phyloP scores from a whole-genome alignment of 2,329 filamentous ascomycete genomes.

The Epichloe sibirici region DNA sequence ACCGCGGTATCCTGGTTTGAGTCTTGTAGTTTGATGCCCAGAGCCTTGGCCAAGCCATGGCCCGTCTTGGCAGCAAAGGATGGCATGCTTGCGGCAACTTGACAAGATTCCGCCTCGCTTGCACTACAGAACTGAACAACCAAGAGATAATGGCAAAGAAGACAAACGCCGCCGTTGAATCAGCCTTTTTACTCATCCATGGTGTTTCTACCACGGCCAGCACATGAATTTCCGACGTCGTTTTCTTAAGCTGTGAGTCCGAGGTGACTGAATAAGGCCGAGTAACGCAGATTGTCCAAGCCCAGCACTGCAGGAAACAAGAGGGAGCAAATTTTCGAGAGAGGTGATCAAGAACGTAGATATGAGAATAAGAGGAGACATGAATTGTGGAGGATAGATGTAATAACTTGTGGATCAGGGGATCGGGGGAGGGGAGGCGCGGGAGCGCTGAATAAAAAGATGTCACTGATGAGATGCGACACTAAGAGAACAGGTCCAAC shows the following conservation, averaged over 20 bases:
- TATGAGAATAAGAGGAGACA: not conserved
- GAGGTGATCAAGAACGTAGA: not conserved
- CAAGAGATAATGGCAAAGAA: not conserved
- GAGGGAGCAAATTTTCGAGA: not conserved
- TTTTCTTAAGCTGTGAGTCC: not conserved
- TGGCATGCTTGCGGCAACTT: constrained; percentile 19
- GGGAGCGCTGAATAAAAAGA: not conserved
- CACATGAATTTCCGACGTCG: not conserved
- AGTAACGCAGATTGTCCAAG: not conserved
- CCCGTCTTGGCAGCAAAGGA: constrained; percentile 45
- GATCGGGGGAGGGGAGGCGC: not conserved
- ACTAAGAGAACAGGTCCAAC: not conserved
- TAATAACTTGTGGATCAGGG: not conserved
- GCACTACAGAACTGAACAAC: not conserved
- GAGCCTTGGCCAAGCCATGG: constrained; percentile 60
- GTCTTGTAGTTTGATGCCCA: constrained; percentile 70
- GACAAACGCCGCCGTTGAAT: not conserved
- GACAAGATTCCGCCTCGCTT: not conserved
- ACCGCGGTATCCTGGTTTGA: constrained; percentile 34
- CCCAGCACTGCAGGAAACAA: not conserved
- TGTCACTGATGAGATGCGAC: not conserved
- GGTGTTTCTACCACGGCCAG: not conserved
- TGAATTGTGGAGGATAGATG: not conserved
- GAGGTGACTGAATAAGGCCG: not conserved
- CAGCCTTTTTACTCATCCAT: not conserved